Conservation (phyloP, 2,329 filamentous ascomycete species). For the Apiospora kogelbergensis region DNA sequence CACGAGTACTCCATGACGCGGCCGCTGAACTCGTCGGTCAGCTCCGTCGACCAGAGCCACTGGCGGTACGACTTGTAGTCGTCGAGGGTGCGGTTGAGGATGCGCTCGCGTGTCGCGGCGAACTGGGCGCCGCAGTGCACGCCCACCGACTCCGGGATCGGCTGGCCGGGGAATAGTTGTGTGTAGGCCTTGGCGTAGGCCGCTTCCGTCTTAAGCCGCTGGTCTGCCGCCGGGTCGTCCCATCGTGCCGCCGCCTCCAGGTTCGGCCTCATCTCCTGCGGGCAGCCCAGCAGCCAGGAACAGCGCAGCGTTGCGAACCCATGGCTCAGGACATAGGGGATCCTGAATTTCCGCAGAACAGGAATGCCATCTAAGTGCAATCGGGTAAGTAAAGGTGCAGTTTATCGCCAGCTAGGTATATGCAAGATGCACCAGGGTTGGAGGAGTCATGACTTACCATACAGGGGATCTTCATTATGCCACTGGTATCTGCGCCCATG, state of each 20-base stretch:
- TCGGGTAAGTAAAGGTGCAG: neutral
- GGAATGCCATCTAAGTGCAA: constrained; percentile 29
- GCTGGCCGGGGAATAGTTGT: constrained; percentile 22
- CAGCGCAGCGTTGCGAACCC: constrained; percentile 53
- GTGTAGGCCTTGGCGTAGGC: constrained; percentile 24
- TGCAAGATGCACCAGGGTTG: neutral
- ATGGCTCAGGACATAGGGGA: constrained; percentile 41
- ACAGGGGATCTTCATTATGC: constrained; percentile 37
- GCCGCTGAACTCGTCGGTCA: constrained; percentile 46
- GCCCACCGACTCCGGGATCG: constrained; percentile 39
- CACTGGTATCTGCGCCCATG: constrained; percentile 30
- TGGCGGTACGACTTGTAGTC: constrained; percentile 49
- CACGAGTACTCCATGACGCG: constrained; percentile 56
- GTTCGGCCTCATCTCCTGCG: constrained; percentile 24
- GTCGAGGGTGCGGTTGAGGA: constrained; percentile 38
- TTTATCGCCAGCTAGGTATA: too few species aligned
- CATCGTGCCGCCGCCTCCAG: constrained; percentile 14
- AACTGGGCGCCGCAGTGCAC: constrained; percentile 55
- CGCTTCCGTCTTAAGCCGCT: constrained; percentile 37
- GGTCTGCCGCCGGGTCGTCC: constrained; percentile 25
- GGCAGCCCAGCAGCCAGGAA: constrained; percentile 46
- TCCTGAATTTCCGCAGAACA: constrained; percentile 38
- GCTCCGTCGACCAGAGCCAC: constrained; percentile 48
- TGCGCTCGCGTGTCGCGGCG: constrained; percentile 45
- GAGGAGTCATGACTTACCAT: constrained; percentile 29